A percentile compares a stretch with the other conserved stretches of the same genome.
These are phyloP conservation scores for Bruguiera gymnorhiza DNA, from an alignment of 345 rosid species.

Conservation along the genomic window DNA sequence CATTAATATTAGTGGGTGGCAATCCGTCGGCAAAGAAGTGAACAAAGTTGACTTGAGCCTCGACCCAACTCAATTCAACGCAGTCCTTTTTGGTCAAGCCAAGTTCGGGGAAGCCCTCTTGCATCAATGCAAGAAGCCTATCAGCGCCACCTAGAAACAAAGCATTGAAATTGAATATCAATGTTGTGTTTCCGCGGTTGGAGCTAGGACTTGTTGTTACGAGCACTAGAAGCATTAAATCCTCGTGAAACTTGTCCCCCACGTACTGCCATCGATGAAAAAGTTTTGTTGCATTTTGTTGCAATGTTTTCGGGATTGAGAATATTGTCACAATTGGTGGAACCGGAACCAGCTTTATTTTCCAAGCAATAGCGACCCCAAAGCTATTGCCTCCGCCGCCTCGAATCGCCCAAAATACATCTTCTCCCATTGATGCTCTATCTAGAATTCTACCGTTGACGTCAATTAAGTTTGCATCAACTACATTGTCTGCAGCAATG, in stretches of 20 bases:
- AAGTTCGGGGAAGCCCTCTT: slow-evolving; percentile 3
- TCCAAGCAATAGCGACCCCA: neutral
- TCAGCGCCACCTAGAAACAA: slow-evolving; percentile 3
- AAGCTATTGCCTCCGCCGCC: slow-evolving; percentile 10
- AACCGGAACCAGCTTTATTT: slow-evolving; percentile 1
- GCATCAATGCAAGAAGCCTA: slow-evolving; percentile 1
- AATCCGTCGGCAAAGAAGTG: neutral
- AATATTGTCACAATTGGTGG: slow-evolving; percentile 1
- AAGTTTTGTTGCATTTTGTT: neutral
- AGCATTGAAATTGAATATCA: neutral
- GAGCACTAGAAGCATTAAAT: neutral
- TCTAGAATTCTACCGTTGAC: neutral
- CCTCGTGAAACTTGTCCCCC: neutral
- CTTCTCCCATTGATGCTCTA: slow-evolving; percentile 6
- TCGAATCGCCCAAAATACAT: slow-evolving; percentile 6
- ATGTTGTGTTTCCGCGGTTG: neutral
- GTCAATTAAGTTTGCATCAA: neutral
- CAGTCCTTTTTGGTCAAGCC: neutral
- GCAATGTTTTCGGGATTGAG: neutral
- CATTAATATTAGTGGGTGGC: neutral
- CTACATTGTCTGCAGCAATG: neutral
- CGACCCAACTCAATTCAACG: slow-evolving; percentile 11
- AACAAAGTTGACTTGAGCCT: neutral
- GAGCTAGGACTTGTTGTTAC: neutral
- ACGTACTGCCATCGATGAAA: slow-evolving; percentile 1